Evolutionary conservation across 306 rosid species (phyloP), one percentile per base, ranked within the genome.

Genomic region (Prunus padus): DNA sequence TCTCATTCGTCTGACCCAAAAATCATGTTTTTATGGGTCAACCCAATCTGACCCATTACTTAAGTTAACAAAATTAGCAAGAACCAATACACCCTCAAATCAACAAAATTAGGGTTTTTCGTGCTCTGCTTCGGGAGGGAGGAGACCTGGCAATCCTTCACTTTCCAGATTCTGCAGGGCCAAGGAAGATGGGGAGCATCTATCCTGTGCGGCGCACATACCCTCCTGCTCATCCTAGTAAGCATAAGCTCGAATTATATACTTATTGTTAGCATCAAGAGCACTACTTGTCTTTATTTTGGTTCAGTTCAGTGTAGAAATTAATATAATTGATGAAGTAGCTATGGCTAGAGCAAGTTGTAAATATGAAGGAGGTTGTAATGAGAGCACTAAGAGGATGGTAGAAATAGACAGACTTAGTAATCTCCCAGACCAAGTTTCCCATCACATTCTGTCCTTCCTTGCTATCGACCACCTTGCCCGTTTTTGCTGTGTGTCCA

Each of bases 401-500:
- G 14, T 19, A 49, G 49, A 19, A 44, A 11, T 55, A 0, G 64
- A 71, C 65, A 55, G 75, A n/a, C 3, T 49, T 4, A 47, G 60
- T 49, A 40, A 47, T 26, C 73, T 49, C 10, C 45, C 73, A 0
- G 60, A 69, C 54, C 44, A 47, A 8, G 45, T 47, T 49, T 14
- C 5, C 1, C 73, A 69, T 69, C 73, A 69, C 26, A 69, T 69
- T 49, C 46, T 28, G 26, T 49, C 60, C 4, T 68, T 47, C 15
- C 44, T 69, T 1, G 18, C 15, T 0, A 18, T 45, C 49, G 2
- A 25, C 0, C 19, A 67, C 40, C 40, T 47, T 19, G 49, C 69
- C 16, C 69, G 49, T 31, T 16, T 64, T 12, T 47, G 69, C 20
- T 64, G 69, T 40, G 65, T 60, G 31, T 60, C 65, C 68, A 64